Percentiles rank a stretch among this genome's conserved stretches.
phyloP scores from a whole-genome alignment of 2,329 filamentous ascomycete species.

The Trichoderma sp. region DNA sequence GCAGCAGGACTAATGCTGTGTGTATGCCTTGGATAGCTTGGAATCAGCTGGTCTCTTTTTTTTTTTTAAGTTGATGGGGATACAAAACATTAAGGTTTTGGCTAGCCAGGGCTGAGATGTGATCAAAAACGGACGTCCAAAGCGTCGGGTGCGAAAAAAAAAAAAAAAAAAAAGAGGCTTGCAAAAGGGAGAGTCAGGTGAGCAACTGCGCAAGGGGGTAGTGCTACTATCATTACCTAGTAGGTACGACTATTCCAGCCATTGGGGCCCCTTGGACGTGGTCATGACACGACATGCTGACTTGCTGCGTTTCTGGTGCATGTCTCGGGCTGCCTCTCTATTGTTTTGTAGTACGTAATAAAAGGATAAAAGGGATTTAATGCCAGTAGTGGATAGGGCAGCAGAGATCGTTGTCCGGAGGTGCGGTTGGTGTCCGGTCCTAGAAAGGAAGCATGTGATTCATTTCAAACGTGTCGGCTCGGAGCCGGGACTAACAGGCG shows the following conservation, averaged over 20 bases:
- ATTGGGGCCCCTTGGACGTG: not conserved
- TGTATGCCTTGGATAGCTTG: not conserved
- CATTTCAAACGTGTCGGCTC: not conserved
- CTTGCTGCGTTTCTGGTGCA: not conserved
- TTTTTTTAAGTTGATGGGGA: not conserved
- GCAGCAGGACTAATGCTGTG: not conserved
- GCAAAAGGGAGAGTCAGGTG: constrained; percentile 3
- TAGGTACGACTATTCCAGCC: no score
- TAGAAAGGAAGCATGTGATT: not conserved
- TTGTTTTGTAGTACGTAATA: not conserved
- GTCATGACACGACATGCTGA: not conserved
- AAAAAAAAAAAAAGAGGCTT: not conserved
- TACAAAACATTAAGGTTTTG: not conserved
- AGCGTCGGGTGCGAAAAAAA: not conserved
- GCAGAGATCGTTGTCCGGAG: not conserved
- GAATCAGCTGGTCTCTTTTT: not conserved
- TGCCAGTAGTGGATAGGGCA: not conserved
- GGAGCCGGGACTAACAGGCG: not conserved
- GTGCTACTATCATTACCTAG: not conserved
- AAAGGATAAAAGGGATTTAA: not conserved
- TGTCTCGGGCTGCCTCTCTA: not conserved
- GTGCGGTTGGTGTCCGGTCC: not conserved
- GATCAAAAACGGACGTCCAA: not conserved
- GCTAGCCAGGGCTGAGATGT: constrained; percentile 4
- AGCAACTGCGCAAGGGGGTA: not conserved